Base-by-base conservation (phyloP, 805 yeast genomes). In the Candida sakaeoensis region DNA sequence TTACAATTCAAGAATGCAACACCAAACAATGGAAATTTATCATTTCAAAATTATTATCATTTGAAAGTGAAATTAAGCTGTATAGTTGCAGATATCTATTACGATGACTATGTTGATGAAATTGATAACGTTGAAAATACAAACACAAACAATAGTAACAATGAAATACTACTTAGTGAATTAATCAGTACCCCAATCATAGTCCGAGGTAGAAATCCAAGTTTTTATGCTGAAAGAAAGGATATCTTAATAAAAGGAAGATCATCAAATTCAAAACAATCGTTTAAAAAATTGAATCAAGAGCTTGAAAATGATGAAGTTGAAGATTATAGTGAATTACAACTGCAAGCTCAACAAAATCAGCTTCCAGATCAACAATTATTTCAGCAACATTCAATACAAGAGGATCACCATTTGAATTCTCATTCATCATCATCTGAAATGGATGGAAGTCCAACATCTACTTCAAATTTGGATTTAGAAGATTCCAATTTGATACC, bases 201-300 rank as follows among this genome's bases (percentile, higher is more conserved):
- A 10, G 83, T 78, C 7, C 56, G 84, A 45, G 84, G 84, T 2
- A 55, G 83, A 37, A 79, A 78, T 47, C 83, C 84, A 2, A 67
- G 76, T n/a, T 79, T 78, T 45, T 78, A 77, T 49, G 67, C 69
- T 24, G 77, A 74, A 41, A 58, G 78, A 41, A 71, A 74, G 36
- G 80, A 77, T 49, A 55, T 75, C 15, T 50, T 69, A 36, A 68
- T 78, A 26, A 53, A 55, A 38, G 54, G 56, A 4, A 44, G 61
- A 34, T 40, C 54, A 12, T 36, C 47, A n/a, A 44, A 41, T 13
- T 41, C 45, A n/a, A 49, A 46, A 30, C 36, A 45, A 13, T 50
- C 55, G 28, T 58, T 52, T 37, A 40, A 46, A 25, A 31, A 34
- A 34, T 16, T 24, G 8, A 12, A 24, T 16, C 12, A 15, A 15